Conservation (phyloP, 2,329 filamentous ascomycete genomes). For the Verticillium albo-atrum region DNA sequence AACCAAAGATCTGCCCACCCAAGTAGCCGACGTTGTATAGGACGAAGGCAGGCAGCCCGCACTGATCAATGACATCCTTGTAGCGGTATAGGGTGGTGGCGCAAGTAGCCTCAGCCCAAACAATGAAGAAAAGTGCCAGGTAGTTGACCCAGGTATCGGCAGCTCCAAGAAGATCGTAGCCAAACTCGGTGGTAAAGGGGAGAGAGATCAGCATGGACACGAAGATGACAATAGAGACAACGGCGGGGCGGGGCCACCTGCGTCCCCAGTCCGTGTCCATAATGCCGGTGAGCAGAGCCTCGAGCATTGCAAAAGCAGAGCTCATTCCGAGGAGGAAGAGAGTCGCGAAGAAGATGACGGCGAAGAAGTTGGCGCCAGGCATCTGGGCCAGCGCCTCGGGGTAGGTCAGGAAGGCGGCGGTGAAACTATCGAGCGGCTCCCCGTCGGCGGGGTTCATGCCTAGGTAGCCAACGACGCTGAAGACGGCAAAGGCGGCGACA, state of each 20-base stretch:
- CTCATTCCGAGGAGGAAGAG: constrained; percentile 49
- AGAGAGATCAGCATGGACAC: constrained; percentile 44
- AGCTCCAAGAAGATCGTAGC: constrained; percentile 46
- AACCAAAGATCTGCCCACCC: constrained; percentile 40
- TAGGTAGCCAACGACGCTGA: constrained; percentile 45
- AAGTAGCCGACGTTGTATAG: constrained; percentile 44
- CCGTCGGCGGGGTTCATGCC: constrained; percentile 23
- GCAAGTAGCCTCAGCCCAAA: constrained; percentile 44
- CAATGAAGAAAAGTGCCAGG: constrained; percentile 43
- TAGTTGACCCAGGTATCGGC: constrained; percentile 51
- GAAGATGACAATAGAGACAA: constrained; percentile 41
- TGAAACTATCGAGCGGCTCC: constrained; percentile 42
- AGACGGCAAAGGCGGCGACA: constrained; percentile 34
- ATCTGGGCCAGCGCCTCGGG: constrained; percentile 49
- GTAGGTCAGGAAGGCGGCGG: constrained; percentile 49
- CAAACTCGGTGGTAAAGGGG: constrained; percentile 50
- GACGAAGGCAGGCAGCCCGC: constrained; percentile 34
- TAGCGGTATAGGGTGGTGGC: constrained; percentile 48
- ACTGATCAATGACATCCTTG: constrained; percentile 34
- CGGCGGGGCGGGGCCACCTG: constrained; percentile 31
- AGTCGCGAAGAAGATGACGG: constrained; percentile 48
- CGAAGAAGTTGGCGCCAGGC: constrained; percentile 52
- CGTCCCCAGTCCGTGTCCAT: constrained; percentile 37
- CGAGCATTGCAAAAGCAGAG: constrained; percentile 49
- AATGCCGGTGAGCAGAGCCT: constrained; percentile 44